Evolutionary conservation across 1,139 yeast genomes (phyloP), one percentile per base, ranked within the genome.

Genomic region (Debaryomyces fabryi): DNA sequence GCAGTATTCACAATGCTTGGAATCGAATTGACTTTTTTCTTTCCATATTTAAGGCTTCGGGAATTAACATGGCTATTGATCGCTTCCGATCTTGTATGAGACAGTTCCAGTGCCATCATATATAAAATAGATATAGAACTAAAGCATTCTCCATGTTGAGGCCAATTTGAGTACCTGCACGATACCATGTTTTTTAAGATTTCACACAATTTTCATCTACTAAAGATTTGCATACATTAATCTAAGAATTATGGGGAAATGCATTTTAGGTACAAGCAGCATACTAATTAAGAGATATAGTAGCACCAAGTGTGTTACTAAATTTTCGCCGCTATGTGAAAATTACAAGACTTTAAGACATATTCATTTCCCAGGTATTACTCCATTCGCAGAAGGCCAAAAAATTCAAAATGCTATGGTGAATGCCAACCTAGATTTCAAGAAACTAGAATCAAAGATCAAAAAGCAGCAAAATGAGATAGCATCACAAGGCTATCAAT

Each of bases 321-420:
- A 55, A 48, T 73, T 72, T 55, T 48, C 44, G 15, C 76, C 79
- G 3, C 47, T 71, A n/a, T 52, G 57, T 24, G 73, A 66, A 13
- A 65, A 62, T 55, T 71, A 71, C 52, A 66, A 69, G 18, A 71
- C 73, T 0, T 59, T 86, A 25, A 75, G 85, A 46, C 93, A 87
- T 62, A 68, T 86, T 15, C 90, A 85, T 55, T 84, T 86, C 62
- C 76, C 74, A 6, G 81, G 82, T 0, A 69, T 74, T 13, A 70
- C 82, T 1, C 69, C 79, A 0, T 91, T 88, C 59, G 61, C 64
- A 10, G 70, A 75, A 36, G 96, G 96, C 1, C 78, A 82, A 46
- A 58, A 60, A 27, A 76, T 88, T 40, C 97, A 90, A 66, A 81
- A 82, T 49, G 61, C 69, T 37, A 72, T 87, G 48, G 85, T 86